Base-by-base conservation (phyloP, 140 eudicot species). In the Ambrosia hybrid region DNA sequence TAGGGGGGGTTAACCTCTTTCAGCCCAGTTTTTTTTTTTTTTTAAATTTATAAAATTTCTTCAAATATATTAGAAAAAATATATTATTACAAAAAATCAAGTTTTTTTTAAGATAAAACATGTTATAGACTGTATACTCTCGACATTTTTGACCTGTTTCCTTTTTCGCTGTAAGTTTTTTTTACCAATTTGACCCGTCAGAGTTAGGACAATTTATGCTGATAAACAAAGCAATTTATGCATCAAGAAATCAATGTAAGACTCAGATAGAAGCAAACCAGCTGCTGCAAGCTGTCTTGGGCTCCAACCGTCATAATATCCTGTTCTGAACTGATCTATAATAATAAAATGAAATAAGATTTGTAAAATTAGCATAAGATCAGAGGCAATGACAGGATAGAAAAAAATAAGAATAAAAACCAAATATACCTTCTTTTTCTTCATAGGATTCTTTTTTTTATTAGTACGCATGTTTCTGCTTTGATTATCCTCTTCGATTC, bases 371-470 rank as follows among this genome's bases (percentile, higher is more conserved):
- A 67, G 51, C 66, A 79, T 21, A 66, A 43, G 30, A 8, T 59
- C 36, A 46, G 36, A 65, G 51, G 71, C 39, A 46, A 51, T 13
- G 56, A 14, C 13, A 6, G 11, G 21, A 62, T 21, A 55, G 9
- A 26, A 55, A 7, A 41, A 53, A 33, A 55, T 63, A 38, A 36
- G 1, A 13, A 37, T n/a, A 53, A 64, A 43, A 43, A 43, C 26
- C 2, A 9, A 26, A 39, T 9, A 63, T 43, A 88, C 97, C 94
- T 91, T 91, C 73, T 85, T 73, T 81, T 88, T 91, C 89, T 90
- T 90, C 75, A 84, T 88, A 9, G 92, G 72, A 68, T 82, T 88
- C 85, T 88, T 90, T 78, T 91, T 88, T 74, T 85, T 91, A 74
- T 81, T 88, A 13, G 86, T 65, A 78, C 83, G 82, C 86, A 83